Base-by-base conservation (phyloP, 768 basidiomycete species). In the Pleurotus giganteus region DNA sequence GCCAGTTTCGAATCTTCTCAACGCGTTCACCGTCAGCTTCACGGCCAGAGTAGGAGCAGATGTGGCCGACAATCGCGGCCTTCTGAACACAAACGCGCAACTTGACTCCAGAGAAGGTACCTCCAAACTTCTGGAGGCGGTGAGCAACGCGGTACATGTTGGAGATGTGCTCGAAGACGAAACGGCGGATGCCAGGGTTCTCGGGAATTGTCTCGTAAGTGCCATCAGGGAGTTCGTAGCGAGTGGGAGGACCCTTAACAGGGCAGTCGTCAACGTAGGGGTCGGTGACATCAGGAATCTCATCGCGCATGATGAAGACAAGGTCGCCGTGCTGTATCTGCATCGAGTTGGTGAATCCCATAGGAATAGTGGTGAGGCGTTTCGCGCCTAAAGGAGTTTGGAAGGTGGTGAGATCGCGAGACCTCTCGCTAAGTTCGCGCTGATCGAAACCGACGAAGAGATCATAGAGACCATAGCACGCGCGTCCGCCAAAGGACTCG, bases 121-220 rank as follows among this genome's bases (percentile, higher is more conserved):
- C 68, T 0, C 76, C 70, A 2, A 58, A 29, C 34, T 74, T 65
- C 23, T 72, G 69, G 17, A 78, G 66, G 0, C 62, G 56, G 15
- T 76, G 72, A 0, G 76, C 21, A 1, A 80, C 54, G 0, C 70
- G 36, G 46, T 79, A 72, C 7, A 76, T 24, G 36, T 66, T 63
- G 2, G 60, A 31, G 8, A 74, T 58, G 26, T 74, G 72, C 47
- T 77, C 72, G 66, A 70, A 78, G 0, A 76, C 61, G 41, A 77
- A 79, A 0, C 65, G 54, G 0, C 68, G 49, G 7, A 79, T 75
- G 0, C 69, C 66, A 0, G 61, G 58, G 53, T 79, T 80, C 0
- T 66, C 64, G 0, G 68, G 65, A 1, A 77, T 69, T 0, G 63
- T 71, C 45, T 80, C 67, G 44, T 59, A 72, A 0, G 6, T 19